Conservation (phyloP, 176 grass and related monocot species). For the Elymus sibiricus region DNA sequence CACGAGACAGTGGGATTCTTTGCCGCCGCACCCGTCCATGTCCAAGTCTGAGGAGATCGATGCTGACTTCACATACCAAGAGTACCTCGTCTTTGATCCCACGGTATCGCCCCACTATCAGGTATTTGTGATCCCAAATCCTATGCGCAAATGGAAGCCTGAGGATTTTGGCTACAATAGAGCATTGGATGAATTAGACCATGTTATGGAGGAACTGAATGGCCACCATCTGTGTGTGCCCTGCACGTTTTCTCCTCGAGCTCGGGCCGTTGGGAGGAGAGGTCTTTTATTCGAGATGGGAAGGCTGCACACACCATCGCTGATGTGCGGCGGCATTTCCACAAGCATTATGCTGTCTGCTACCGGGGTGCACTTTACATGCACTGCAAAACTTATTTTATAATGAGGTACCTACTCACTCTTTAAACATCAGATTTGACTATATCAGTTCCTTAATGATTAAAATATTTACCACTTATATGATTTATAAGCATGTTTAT, state of each 20-base stretch:
- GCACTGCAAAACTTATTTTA: background rate
- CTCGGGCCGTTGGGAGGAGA: background rate
- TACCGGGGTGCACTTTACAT: background rate
- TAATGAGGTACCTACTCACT: background rate
- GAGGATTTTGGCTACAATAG: no score
- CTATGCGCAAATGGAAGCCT: no score
- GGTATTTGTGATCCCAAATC: background rate
- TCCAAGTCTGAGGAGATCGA: background rate
- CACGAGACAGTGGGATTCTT: background rate
- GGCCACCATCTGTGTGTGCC: background rate
- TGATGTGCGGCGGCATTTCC: background rate
- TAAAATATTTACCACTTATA: background rate
- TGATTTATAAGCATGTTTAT: background rate
- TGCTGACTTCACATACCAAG: background rate
- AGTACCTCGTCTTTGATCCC: background rate
- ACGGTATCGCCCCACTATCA: background rate
- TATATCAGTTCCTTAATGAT: background rate
- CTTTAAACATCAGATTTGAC: no score
- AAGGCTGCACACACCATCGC: background rate
- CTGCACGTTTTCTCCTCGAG: background rate
- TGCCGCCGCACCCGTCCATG: background rate
- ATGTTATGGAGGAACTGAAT: background rate
- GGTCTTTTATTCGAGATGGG: background rate
- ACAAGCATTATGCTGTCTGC: background rate
- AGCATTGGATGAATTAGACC: background rate